These are phyloP conservation scores for Porodaedalea pini DNA, from an alignment of 1,284 basidiomycete genomes.

Conservation along the genomic window DNA sequence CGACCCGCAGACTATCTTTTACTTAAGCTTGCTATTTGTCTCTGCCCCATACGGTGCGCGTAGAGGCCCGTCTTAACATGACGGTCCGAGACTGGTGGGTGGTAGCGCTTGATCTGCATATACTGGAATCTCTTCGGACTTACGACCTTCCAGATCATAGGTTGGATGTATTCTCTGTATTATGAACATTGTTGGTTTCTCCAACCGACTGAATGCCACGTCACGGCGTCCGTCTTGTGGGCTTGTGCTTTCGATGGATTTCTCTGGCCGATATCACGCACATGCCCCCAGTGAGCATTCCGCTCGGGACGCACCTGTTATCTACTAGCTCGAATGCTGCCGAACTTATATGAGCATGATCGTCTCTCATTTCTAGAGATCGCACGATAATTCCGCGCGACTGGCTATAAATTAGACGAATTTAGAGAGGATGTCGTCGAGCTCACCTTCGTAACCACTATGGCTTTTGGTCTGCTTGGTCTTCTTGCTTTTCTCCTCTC, in stretches of 20 bases:
- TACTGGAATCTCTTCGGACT: neutral
- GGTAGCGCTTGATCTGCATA: neutral
- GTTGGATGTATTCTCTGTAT: too few species aligned
- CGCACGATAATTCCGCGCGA: neutral
- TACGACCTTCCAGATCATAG: too few species aligned
- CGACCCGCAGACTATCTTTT: too few species aligned
- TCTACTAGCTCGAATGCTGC: neutral
- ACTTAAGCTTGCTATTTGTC: too few species aligned
- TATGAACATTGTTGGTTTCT: too few species aligned
- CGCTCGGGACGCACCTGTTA: neutral
- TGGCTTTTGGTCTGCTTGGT: conserved; percentile 7
- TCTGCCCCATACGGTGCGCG: too few species aligned
- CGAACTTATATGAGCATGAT: neutral
- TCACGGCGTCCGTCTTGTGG: neutral
- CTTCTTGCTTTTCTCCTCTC: conserved; percentile 1
- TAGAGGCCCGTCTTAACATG: too few species aligned
- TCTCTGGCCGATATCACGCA: neutral
- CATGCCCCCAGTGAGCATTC: neutral
- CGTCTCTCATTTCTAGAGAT: neutral
- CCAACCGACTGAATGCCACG: neutral
- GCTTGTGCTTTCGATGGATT: too few species aligned
- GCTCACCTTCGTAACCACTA: neutral
- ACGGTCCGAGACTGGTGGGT: too few species aligned
- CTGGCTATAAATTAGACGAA: neutral
- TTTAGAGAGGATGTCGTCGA: neutral